These are phyloP conservation scores for Penicillium italicum DNA, from an alignment of 2,329 filamentous ascomycete genomes.

Conservation along the genomic window DNA sequence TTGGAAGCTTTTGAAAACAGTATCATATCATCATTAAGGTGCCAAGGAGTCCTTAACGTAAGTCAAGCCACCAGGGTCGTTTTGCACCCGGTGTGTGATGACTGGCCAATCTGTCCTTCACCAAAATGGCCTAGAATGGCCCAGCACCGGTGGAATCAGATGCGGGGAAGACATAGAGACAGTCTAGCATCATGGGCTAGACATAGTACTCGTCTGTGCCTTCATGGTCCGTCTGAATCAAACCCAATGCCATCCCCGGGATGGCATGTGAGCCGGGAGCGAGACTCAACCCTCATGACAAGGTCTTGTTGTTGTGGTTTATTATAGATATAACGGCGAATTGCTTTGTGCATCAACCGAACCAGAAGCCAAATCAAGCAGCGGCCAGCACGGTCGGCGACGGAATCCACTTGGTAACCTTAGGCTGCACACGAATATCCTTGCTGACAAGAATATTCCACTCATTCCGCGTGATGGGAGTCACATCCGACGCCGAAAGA, in stretches of 20 bases:
- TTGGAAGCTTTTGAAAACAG: neutral
- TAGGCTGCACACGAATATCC: slow-evolving; percentile 31
- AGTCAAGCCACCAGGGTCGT: neutral
- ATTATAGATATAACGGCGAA: neutral
- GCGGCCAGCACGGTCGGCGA: slow-evolving; percentile 32
- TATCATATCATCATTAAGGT: neutral
- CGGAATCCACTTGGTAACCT: slow-evolving; percentile 39
- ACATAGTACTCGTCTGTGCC: neutral
- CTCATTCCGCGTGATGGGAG: slow-evolving; percentile 42
- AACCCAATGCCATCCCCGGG: neutral
- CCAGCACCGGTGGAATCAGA: neutral
- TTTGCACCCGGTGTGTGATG: neutral
- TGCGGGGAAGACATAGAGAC: neutral
- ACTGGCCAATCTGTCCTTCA: neutral
- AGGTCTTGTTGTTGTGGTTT: neutral
- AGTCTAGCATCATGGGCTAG: neutral
- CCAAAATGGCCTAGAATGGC: neutral
- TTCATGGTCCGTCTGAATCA: neutral
- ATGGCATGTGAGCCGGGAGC: neutral
- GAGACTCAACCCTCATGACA: neutral
- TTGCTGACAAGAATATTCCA: slow-evolving; percentile 41
- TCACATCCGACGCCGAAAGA: slow-evolving; percentile 43
- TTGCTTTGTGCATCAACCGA: neutral
- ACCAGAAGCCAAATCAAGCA: slow-evolving; percentile 18
- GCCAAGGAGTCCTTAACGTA: neutral